Base-by-base conservation (phyloP, 768 basidiomycete genomes). In the Boletus fagicola region DNA sequence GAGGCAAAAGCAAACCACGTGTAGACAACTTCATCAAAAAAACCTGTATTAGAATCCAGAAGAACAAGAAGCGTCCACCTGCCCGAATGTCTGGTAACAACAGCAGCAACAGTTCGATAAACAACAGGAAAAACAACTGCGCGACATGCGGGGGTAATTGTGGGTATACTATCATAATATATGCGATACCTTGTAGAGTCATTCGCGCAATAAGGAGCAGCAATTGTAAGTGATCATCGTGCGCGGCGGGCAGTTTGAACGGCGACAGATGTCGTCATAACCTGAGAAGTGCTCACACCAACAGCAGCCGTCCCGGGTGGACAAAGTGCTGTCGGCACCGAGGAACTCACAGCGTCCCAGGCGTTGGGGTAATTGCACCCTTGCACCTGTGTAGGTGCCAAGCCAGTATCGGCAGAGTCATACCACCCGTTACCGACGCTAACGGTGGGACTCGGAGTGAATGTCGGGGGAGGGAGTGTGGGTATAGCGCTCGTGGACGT, bases 321-420 rank as follows among this genome's bases (percentile, higher is more conserved):
- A 63, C 83, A 83, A 24, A 76, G 68, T 24, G 78, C 71, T 33
- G 77, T 69, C 30, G 82, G 82, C 57, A 86, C 68, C 43, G 78
- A 46, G 18, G 75, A 79, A 54, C 72, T 73, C 22, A 80, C 79
- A 22, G 84, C 85, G 62, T 82, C 75, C 83, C 86, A 90, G 47
- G 83, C 76, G 62, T 83, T 72, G 20, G 84, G 86, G 65, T 90
- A 89, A 48, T 68, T 73, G 64, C 89, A 90, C 9, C 86, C 88
- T 49, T 77, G 71, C 46, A 90, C 77, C 26, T 81, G 76, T 18
- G 83, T 83, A 65, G 79, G 83, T 26, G 83, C 85, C 28, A 74
- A 68, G 12, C 68, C 74, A 5, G 78, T 83, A 62, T 87, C 84
- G 38, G 70, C 62, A 8, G 74, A 28, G 61, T 86, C 76, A 30